Base-by-base conservation (phyloP, 768 basidiomycete species). In the Cystofilobasidium capitatum region DNA sequence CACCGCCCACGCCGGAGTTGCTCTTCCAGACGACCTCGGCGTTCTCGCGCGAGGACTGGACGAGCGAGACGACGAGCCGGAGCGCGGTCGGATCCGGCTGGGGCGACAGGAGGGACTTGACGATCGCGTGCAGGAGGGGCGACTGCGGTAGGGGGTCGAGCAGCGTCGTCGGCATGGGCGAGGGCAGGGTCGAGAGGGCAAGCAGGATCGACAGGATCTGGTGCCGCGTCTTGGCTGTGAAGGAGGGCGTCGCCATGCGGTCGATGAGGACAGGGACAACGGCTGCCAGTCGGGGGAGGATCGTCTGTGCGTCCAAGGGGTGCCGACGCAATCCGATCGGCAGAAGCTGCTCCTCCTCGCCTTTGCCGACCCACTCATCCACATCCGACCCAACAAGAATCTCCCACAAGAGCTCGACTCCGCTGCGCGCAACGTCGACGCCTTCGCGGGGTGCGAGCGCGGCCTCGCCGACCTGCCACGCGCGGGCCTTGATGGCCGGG, bases 1-100 rank as follows among this genome's bases (percentile, higher is more conserved):
- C 59, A 1, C 59, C 59, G 3, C 59, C 61, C 26, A 55, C 47
- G 8, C 59, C 59, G 3, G 60, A 58, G 40, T 61, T 62, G 71
- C 40, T 62, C 77, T 17, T 82, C 82, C 82, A 73, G 9, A 91
- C 76, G 8, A 79, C 78, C 13, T 76, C 76, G 0, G 91, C 91
- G 66, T 84, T 86, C 0, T 78, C 71, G n/a, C 91, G 83, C 0
- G 89, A 88, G 1, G 88, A 82, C 2, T 76, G 75, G 0, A 84
- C 84, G 35, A 91, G 79, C 0, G 80, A 80, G 16, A 74, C 78
- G 24, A 91, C 77, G 26, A 88, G 72, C n/a, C 78, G 76, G 3
- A 91, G 74, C 3, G 87, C 45, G 0, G 54, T 24, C 0, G 60
- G 51, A 26, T 68, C 66, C 0, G 66, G 60, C 10, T 16, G 39